Evolutionary conservation across 805 yeast species (phyloP).

Genomic region (Zygoascus bituminiphila): DNA sequence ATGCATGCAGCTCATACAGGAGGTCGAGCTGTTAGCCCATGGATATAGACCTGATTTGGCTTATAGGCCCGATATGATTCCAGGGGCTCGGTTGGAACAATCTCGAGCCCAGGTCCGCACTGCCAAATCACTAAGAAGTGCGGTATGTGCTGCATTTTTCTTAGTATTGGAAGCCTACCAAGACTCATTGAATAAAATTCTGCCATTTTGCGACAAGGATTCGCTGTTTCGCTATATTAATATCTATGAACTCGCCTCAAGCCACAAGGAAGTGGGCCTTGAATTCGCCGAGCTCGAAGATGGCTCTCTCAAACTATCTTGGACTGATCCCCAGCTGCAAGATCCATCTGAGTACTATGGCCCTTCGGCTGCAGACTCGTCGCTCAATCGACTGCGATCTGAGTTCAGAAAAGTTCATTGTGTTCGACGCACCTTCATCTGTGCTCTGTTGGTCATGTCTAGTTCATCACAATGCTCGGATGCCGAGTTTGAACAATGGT

Average conservation of each 20-base stretch:
- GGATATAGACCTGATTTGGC: constrained; percentile 20
- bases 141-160: constrained; percentile 23
- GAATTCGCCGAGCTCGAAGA: constrained; percentile 4
- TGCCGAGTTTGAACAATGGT: constrained; percentile 20
- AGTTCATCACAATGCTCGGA: constrained; percentile 18
- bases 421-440: constrained; percentile 36
- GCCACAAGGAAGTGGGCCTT: constrained; percentile 18
- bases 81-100: constrained; percentile 8
- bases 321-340: neutral
- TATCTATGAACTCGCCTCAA: constrained; percentile 32
- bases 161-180: constrained; percentile 29
- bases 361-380: constrained; percentile 19
- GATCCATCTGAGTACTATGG: constrained; percentile 17
- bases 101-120: constrained; percentile 8
- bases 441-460: constrained; percentile 34
- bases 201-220: constrained; percentile 26
- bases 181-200: constrained; percentile 22
- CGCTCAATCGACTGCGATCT: constrained; percentile 23
- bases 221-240: constrained; percentile 37
- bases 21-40: constrained; percentile 23
- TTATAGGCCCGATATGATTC: neutral
- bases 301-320: constrained; percentile 4
- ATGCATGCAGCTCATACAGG: constrained; percentile 24
- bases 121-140: constrained; percentile 29
- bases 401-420: constrained; percentile 32